Evolutionary conservation across 768 basidiomycete species (phyloP).

Genomic region (Trametes villosa): DNA sequence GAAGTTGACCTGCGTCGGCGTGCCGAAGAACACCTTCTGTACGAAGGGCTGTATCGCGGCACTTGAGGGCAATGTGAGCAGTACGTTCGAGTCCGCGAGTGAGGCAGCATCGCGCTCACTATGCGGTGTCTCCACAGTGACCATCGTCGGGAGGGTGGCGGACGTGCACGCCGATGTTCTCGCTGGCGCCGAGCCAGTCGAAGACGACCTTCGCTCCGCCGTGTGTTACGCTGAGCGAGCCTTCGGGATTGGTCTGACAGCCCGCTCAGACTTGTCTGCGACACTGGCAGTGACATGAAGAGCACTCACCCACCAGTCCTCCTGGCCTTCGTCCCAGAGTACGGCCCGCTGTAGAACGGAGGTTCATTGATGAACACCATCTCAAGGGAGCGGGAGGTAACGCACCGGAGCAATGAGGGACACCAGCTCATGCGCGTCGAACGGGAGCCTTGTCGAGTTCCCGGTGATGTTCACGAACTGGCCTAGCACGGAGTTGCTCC

Average conservation of each 20-base stretch:
- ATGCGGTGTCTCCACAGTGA: slow-evolving; percentile 7
- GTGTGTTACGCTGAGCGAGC: slow-evolving; percentile 7
- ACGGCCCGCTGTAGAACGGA: slow-evolving; percentile 7
- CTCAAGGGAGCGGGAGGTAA: neutral
- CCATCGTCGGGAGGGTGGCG: slow-evolving; percentile 12
- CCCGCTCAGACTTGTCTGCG: neutral
- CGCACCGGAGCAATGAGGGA: slow-evolving; percentile 7
- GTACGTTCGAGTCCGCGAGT: too few relatives aligned
- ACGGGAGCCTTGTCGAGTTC: slow-evolving; percentile 12
- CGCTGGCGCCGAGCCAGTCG: slow-evolving; percentile 11
- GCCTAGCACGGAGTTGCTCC: slow-evolving; percentile 8
- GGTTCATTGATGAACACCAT: neutral
- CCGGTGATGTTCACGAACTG: slow-evolving; percentile 14
- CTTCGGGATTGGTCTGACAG: slow-evolving; percentile 15
- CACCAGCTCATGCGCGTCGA: slow-evolving; percentile 15
- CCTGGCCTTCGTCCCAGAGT: slow-evolving; percentile 16
- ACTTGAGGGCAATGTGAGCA: neutral
- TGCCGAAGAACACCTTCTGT: slow-evolving; percentile 12
- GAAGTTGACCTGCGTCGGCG: slow-evolving; percentile 8
- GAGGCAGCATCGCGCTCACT: slow-evolving; percentile 6
- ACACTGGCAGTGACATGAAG: neutral
- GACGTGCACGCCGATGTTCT: slow-evolving; percentile 11
- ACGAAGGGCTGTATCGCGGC: slow-evolving; percentile 8
- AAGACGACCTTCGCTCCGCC: slow-evolving; percentile 10
- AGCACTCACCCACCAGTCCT: slow-evolving; percentile 16